Percentiles rank a stretch among this genome's conserved stretches.
Evolutionary conservation across 2,329 filamentous ascomycete species (phyloP).

Genomic region (Sporothrix euskadiensis): DNA sequence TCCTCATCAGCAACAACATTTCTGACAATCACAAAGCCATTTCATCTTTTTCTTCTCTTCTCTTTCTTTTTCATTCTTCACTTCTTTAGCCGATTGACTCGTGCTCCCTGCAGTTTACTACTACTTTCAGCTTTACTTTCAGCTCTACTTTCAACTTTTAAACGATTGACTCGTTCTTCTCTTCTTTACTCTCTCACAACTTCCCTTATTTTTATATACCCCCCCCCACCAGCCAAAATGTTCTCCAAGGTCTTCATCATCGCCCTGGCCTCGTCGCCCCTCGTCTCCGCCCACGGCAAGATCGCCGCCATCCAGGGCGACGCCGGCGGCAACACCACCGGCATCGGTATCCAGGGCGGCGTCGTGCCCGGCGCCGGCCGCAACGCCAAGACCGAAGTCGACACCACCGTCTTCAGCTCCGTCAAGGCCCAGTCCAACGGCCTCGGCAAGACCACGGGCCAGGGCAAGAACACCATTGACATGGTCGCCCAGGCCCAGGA

Average conservation of each 20-base stretch:
- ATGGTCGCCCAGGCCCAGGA: constrained; percentile 41
- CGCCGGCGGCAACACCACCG: constrained; percentile 46
- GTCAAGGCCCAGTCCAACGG: constrained; percentile 42
- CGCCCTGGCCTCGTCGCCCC: constrained; percentile 36
- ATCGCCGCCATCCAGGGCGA: constrained; percentile 40
- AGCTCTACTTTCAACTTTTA: background rate
- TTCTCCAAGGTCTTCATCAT: constrained; percentile 36
- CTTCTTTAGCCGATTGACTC: constrained; percentile 28
- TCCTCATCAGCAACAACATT: constrained; percentile 18
- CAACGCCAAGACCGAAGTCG: constrained; percentile 47
- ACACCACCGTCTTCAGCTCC: constrained; percentile 48
- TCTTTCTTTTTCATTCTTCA: constrained; percentile 13
- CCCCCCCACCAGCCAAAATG: constrained; percentile 32
- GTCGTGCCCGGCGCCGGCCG: constrained; percentile 45
- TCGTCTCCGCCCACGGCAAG: constrained; percentile 41
- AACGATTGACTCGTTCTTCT: constrained; percentile 30
- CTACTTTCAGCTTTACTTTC: background rate
- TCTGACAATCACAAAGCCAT: constrained; percentile 7
- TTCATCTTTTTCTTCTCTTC: constrained; percentile 11
- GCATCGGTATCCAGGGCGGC: constrained; percentile 45
- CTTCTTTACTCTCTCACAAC: background rate
- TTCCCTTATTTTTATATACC: background rate
- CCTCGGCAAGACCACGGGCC: constrained; percentile 42
- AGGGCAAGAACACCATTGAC: constrained; percentile 42
- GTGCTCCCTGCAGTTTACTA: constrained; percentile 3